Percentiles rank a stretch among this genome's conserved stretches.
Evolutionary conservation across 495 filamentous ascomycete species (phyloP).

Genomic region (Daldinia grandis): DNA sequence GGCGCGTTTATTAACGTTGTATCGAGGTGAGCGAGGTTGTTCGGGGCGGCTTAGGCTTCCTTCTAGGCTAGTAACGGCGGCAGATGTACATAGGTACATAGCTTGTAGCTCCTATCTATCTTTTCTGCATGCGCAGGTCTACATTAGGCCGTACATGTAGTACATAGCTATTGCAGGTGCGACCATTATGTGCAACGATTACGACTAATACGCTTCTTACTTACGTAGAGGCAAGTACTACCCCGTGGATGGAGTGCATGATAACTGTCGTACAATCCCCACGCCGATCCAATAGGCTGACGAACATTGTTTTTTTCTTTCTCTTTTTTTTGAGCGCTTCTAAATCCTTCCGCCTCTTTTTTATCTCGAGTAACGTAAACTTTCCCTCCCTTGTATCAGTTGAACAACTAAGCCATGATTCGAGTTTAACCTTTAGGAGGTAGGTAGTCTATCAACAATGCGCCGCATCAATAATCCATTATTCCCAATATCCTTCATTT

Average conservation of each 20-base stretch:
- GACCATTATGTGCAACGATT: background rate
- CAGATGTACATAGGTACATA: too few relatives aligned
- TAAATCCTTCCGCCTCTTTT: slow-evolving; percentile 37
- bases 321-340: slow-evolving; percentile 7
- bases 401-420: background rate
- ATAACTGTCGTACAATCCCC: slow-evolving; percentile 32
- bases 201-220: background rate
- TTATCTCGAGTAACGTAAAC: background rate
- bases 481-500: slow-evolving; percentile 4
- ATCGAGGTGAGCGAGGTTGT: slow-evolving; percentile 18
- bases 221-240: slow-evolving; percentile 3
- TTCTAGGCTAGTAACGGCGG: slow-evolving; percentile 32
- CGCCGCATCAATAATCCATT: background rate
- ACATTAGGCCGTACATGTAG: slow-evolving; percentile 5
- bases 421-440: background rate
- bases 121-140: background rate
- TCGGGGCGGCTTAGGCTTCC: slow-evolving; percentile 25
- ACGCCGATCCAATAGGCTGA: slow-evolving; percentile 20
- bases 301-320: slow-evolving; percentile 1
- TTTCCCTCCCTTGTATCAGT: background rate
- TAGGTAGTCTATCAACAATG: background rate
- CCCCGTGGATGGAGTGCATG: slow-evolving; percentile 35
- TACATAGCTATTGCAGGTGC: background rate
- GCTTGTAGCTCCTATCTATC: slow-evolving; percentile 2
- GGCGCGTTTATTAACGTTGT: slow-evolving; percentile 39